These are phyloP conservation scores for Tetrapisispora iriomotensis DNA, from an alignment of 805 yeast species.

Conservation along the genomic window DNA sequence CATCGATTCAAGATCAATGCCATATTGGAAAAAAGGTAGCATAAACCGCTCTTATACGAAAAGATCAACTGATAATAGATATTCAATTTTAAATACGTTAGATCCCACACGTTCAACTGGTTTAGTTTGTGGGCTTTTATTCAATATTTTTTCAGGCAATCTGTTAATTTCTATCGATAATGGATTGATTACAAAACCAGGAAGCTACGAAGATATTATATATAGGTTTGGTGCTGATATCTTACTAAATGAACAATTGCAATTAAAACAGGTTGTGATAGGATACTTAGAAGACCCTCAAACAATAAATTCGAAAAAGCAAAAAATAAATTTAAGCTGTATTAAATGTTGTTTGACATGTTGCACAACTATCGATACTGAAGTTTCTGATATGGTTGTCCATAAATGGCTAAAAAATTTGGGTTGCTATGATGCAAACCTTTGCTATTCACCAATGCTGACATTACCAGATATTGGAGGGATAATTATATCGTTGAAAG, in stretches of 20 bases:
- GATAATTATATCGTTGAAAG: conserved; percentile 82
- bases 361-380: conserved; percentile 84
- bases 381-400: conserved; percentile 77
- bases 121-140: conserved; percentile 66
- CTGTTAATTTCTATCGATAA: conserved; percentile 72
- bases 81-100: conserved; percentile 51
- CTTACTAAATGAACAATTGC: conserved; percentile 75
- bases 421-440: conserved; percentile 69
- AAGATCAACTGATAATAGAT: conserved; percentile 29
- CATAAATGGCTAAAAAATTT: conserved; percentile 86
- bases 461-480: conserved; percentile 94
- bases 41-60: conserved; percentile 32
- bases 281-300: conserved; percentile 88
- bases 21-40: conserved; percentile 41
- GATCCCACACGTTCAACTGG: conserved; percentile 80
- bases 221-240: conserved; percentile 63
- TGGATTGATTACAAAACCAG: conserved; percentile 64
- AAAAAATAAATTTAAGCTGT: conserved; percentile 65
- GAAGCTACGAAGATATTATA: conserved; percentile 74
- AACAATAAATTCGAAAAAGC: conserved; percentile 70
- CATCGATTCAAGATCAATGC: conserved; percentile 44
- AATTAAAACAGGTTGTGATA: conserved; percentile 80
- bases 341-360: conserved; percentile 86
- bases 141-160: conserved; percentile 80
- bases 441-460: conserved; percentile 78